Conservation (phyloP, 768 basidiomycete genomes). For the Asterophora parasitica region DNA sequence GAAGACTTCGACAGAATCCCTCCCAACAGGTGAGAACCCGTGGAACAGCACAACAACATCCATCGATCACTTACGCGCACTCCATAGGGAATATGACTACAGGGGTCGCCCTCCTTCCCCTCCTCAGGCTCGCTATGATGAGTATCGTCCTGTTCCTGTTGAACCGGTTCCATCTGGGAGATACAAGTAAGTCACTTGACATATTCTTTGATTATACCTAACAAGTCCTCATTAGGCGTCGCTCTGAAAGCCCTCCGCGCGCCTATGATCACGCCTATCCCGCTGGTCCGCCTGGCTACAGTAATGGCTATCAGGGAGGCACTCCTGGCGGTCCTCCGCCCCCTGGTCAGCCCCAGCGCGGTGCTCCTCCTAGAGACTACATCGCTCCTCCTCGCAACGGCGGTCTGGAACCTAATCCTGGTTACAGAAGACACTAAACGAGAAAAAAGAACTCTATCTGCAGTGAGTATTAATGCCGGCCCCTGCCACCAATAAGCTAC, state of each 20-base stretch:
- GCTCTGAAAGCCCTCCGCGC: slow-evolving; percentile 66
- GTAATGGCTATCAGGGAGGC: slow-evolving; percentile 48
- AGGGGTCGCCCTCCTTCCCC: slow-evolving; percentile 51
- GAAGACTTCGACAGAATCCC: slow-evolving; percentile 62
- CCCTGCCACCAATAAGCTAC: slow-evolving; percentile 10
- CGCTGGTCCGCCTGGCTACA: slow-evolving; percentile 29
- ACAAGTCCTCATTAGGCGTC: slow-evolving; percentile 41
- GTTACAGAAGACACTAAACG: slow-evolving; percentile 36
- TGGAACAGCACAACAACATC: not conserved
- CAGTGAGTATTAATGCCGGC: slow-evolving; percentile 11
- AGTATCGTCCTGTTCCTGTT: slow-evolving; percentile 46
- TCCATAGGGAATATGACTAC: slow-evolving; percentile 53
- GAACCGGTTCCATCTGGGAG: slow-evolving; percentile 40
- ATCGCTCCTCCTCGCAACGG: slow-evolving; percentile 35
- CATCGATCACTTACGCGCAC: not conserved
- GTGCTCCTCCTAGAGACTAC: slow-evolving; percentile 40
- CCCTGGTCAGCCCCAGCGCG: slow-evolving; percentile 24
- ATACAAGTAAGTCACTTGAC: slow-evolving; percentile 33
- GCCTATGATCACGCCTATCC: slow-evolving; percentile 49
- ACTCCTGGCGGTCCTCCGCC: slow-evolving; percentile 31
- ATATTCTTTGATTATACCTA: slow-evolving; percentile 1
- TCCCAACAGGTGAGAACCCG: slow-evolving; percentile 44
- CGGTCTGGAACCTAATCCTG: slow-evolving; percentile 28
- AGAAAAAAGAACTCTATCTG: slow-evolving; percentile 6
- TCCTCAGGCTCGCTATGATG: slow-evolving; percentile 48